These are phyloP conservation scores for Aureobasidium sp. DNA, from an alignment of 2,329 filamentous ascomycete genomes.

Conservation along the genomic window DNA sequence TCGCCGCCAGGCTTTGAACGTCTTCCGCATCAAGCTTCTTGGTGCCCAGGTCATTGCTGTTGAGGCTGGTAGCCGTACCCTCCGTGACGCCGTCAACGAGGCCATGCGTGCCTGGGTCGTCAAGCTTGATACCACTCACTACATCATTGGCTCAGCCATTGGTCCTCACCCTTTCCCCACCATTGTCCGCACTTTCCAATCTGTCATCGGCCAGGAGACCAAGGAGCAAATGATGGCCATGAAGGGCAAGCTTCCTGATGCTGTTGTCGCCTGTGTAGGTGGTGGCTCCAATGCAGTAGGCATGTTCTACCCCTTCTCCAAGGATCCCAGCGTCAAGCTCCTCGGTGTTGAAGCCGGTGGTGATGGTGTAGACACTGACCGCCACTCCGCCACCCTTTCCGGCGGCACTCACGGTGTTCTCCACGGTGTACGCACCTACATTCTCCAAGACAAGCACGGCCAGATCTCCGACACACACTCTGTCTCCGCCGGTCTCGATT, in stretches of 20 bases:
- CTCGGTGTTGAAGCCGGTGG: slow-evolving; percentile 93
- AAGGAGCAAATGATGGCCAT: slow-evolving; percentile 82
- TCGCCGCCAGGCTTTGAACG: slow-evolving; percentile 88
- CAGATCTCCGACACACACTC: slow-evolving; percentile 95
- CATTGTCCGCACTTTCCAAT: slow-evolving; percentile 96
- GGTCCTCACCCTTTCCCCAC: slow-evolving; percentile 96
- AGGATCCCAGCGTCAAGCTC: slow-evolving; percentile 75
- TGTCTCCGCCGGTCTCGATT: slow-evolving; percentile 91
- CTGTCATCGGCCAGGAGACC: slow-evolving; percentile 89
- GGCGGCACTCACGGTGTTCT: slow-evolving; percentile 86
- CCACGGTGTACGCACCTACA: slow-evolving; percentile 91
- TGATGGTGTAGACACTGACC: slow-evolving; percentile 75
- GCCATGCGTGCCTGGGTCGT: slow-evolving; percentile 91
- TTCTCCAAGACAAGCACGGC: slow-evolving; percentile 84
- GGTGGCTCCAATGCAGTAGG: slow-evolving; percentile 91
- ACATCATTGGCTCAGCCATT: slow-evolving; percentile 96
- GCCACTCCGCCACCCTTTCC: slow-evolving; percentile 80
- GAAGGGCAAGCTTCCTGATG: slow-evolving; percentile 83
- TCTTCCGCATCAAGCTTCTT: slow-evolving; percentile 95
- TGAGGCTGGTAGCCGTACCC: slow-evolving; percentile 69
- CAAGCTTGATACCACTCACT: slow-evolving; percentile 87
- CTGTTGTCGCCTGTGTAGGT: slow-evolving; percentile 92
- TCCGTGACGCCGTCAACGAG: slow-evolving; percentile 73
- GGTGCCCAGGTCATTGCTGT: slow-evolving; percentile 89
- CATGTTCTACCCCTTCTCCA: slow-evolving; percentile 96